phyloP scores from a whole-genome alignment of 305 asterid genomes.

The Fraxinus velutina region DNA sequence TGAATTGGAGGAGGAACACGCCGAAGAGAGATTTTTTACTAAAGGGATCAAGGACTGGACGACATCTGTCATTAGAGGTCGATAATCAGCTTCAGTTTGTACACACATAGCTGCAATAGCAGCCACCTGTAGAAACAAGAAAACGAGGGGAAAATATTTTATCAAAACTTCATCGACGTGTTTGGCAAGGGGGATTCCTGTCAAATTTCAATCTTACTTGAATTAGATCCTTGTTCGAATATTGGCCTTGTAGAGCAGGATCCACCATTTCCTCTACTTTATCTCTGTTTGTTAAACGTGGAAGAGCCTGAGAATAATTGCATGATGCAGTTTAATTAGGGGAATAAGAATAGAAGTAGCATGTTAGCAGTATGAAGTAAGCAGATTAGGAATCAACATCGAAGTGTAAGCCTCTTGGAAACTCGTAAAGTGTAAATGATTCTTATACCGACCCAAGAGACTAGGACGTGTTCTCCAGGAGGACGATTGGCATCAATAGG shows the following conservation, averaged over 20 bases:
- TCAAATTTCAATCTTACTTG: constrained; percentile 41
- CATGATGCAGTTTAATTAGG: not conserved
- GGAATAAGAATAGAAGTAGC: not conserved
- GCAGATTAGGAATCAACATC: not conserved
- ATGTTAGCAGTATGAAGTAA: not conserved
- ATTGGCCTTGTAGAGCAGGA: constrained; percentile 58
- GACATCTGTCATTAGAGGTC: constrained; percentile 80
- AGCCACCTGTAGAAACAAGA: constrained; percentile 47
- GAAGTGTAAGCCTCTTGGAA: not conserved
- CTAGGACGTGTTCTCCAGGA: constrained; percentile 68
- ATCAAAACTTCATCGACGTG: not conserved
- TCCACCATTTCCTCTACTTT: constrained; percentile 72
- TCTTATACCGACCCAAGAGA: constrained; percentile 55
- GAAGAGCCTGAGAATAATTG: constrained; percentile 59
- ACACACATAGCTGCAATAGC: constrained; percentile 89
- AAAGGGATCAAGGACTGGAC: constrained; percentile 79
- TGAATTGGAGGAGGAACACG: constrained; percentile 33
- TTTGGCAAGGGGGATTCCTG: not conserved
- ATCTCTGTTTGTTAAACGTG: constrained; percentile 69
- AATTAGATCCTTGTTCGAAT: constrained; percentile 59
- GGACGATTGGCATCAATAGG: constrained; percentile 66
- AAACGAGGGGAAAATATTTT: not conserved
- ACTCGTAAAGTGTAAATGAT: not conserved
- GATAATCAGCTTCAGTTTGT: constrained; percentile 76
- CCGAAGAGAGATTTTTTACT: constrained; percentile 44